A percentile compares a stretch with the other conserved stretches of the same genome.
These are phyloP conservation scores for Colletotrichum costaricense DNA, from an alignment of 2,329 filamentous ascomycete species.

Conservation along the genomic window DNA sequence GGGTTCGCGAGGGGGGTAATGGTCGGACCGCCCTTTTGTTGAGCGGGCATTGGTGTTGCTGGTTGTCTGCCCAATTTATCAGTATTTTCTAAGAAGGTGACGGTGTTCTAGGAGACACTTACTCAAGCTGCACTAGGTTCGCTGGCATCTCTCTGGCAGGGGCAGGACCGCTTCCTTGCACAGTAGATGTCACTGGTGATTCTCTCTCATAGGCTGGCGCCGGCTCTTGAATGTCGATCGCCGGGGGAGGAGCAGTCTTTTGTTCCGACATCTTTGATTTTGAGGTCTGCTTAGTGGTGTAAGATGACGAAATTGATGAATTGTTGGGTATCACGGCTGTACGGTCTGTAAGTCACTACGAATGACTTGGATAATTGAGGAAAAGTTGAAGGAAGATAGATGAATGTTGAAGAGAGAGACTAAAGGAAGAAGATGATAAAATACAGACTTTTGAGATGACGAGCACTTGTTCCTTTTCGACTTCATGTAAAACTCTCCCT, in stretches of 20 bases:
- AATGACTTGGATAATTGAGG: background rate
- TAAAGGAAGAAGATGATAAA: background rate
- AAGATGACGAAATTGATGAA: background rate
- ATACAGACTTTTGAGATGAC: background rate
- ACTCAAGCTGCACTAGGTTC: background rate
- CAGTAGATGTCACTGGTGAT: background rate
- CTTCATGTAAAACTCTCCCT: background rate
- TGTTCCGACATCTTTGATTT: background rate
- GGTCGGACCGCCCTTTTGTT: background rate
- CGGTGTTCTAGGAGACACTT: background rate
- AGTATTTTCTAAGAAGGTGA: background rate
- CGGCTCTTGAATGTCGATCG: background rate
- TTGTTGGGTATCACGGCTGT: background rate
- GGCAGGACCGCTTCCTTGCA: background rate
- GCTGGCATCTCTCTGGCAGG: slow-evolving; percentile 1
- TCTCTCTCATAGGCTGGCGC: background rate
- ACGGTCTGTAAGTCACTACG: background rate
- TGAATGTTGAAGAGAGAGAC: background rate
- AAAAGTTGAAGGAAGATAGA: background rate
- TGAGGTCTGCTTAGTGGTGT: background rate
- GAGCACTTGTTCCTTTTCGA: background rate
- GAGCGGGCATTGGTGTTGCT: background rate
- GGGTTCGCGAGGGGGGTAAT: background rate
- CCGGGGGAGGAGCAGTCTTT: background rate
- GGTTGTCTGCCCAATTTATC: background rate